phyloP scores from a whole-genome alignment of 179 eudicot species.

The Silene vulgaris region DNA sequence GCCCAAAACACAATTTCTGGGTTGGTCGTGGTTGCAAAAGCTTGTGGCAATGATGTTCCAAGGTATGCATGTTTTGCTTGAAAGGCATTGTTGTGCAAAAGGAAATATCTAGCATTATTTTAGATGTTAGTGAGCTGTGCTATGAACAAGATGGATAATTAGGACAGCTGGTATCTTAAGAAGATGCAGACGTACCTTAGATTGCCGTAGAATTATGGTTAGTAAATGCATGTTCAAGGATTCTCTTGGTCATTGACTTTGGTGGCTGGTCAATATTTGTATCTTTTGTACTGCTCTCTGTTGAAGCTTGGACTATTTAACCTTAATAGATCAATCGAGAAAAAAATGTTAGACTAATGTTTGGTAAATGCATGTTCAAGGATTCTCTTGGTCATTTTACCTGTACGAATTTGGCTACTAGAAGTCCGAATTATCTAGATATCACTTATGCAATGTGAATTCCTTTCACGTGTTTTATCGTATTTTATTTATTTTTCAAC shows the following conservation, averaged over 20 bases:
- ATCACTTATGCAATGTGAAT: background rate
- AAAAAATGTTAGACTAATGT: too few species aligned
- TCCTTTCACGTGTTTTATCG: background rate
- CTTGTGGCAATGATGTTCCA: constrained; percentile 97
- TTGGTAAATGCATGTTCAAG: background rate
- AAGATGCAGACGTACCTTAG: constrained; percentile 8
- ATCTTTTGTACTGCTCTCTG: too few species aligned
- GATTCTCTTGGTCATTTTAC: constrained; percentile 5
- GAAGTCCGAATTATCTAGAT: background rate
- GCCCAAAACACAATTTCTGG: constrained; percentile 82
- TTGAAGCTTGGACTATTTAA: too few species aligned
- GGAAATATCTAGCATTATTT: background rate
- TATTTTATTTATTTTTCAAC: background rate
- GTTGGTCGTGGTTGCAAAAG: constrained; percentile 77
- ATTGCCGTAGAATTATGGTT: background rate
- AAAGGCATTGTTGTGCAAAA: background rate
- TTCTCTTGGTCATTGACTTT: background rate
- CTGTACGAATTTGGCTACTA: background rate
- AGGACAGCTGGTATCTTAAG: background rate
- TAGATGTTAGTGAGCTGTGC: background rate
- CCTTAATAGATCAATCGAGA: too few species aligned
- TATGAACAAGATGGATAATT: background rate
- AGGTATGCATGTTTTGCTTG: constrained; percentile 43
- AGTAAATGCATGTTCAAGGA: background rate
- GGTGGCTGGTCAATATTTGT: too few species aligned